Evolutionary conservation across 176 grass and related monocot species (phyloP).

Genomic region (Triticum monococcum): DNA sequence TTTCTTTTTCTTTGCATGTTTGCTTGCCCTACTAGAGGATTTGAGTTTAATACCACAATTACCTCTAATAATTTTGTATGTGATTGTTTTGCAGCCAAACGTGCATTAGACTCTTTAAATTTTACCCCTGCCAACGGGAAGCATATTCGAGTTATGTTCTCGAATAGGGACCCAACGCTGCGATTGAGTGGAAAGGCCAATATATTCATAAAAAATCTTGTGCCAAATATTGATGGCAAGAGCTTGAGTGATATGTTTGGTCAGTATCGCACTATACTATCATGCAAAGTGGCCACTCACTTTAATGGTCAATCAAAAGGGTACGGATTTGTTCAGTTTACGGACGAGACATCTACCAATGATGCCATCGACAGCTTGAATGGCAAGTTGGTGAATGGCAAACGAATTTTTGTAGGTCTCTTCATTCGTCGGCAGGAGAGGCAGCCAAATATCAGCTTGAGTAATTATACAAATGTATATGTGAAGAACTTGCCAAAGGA

Average conservation of each 20-base stretch:
- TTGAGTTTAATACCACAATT: no score
- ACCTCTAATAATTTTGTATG: no score
- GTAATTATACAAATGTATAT: conserved; percentile 8
- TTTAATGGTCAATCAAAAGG: conserved; percentile 39
- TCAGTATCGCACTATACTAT: conserved; percentile 38
- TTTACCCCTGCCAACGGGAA: no score
- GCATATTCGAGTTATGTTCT: no score
- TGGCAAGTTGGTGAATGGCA: conserved; percentile 43
- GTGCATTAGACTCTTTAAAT: no score
- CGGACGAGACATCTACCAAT: conserved; percentile 25
- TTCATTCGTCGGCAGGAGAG: conserved; percentile 33
- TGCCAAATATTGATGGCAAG: conserved; percentile 41
- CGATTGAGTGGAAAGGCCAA: no score
- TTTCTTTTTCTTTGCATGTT: no score
- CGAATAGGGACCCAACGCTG: no score
- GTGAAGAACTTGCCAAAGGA: conserved; percentile 44
- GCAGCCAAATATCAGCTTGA: not conserved
- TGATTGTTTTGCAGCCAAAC: no score
- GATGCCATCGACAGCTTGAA: conserved; percentile 43
- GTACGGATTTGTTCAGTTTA: conserved; percentile 57
- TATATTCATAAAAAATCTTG: conserved; percentile 40
- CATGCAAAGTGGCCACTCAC: conserved; percentile 47
- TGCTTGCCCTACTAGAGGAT: no score
- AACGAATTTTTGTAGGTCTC: conserved; percentile 30
- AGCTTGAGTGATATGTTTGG: no score